A percentile compares a stretch with the other conserved stretches of the same genome.
phyloP scores from a whole-genome alignment of 345 rosid species.

The Linum trigynum region DNA sequence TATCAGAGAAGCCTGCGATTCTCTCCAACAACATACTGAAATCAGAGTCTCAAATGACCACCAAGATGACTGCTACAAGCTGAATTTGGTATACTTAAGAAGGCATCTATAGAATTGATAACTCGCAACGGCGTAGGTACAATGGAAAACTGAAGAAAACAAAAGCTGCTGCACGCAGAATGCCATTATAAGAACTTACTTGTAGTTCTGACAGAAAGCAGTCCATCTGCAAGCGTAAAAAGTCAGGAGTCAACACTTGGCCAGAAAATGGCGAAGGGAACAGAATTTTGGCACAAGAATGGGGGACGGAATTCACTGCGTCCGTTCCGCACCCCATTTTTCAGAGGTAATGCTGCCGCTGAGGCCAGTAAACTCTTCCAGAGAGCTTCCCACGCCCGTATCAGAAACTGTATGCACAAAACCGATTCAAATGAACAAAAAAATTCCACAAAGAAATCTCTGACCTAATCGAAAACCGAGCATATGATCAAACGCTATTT shows the following conservation, averaged over 20 bases:
- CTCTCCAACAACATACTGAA: background rate
- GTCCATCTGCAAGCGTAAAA: conserved; percentile 56
- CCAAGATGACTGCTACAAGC: background rate
- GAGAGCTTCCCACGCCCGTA: conserved; percentile 55
- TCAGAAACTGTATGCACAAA: conserved; percentile 53
- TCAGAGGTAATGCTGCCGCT: conserved; percentile 22
- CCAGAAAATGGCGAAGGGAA: background rate
- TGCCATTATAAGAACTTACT: conserved; percentile 33
- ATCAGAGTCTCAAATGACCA: background rate
- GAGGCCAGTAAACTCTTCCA: conserved; percentile 53
- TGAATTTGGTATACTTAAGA: background rate
- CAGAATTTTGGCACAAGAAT: conserved; percentile 3
- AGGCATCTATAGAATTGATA: background rate
- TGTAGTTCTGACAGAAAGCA: conserved; percentile 62
- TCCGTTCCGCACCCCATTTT: conserved; percentile 43
- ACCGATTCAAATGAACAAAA: background rate
- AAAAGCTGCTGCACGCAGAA: background rate
- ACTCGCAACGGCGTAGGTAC: background rate
- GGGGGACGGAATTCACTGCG: background rate
- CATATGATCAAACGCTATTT: background rate
- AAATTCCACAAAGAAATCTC: background rate
- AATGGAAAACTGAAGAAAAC: background rate
- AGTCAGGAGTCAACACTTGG: background rate
- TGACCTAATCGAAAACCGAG: no score
- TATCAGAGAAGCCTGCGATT: conserved; percentile 48